Base-by-base conservation (phyloP, 2,329 filamentous ascomycete genomes). In the Rutstroemia sp. region DNA sequence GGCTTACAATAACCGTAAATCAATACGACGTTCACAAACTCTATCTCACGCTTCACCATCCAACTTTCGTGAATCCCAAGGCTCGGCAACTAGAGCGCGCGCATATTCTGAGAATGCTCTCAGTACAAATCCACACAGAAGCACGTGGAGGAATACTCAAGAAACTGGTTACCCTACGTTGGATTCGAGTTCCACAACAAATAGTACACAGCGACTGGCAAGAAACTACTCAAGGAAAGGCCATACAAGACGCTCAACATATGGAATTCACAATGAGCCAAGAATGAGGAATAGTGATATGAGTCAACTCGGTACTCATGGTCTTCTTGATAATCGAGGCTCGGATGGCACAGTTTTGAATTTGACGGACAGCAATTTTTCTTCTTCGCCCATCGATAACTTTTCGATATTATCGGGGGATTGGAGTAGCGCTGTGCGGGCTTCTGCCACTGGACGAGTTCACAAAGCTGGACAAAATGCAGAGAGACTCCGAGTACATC, bases 191-290 rank as follows among this genome's bases (percentile, higher is more conserved):
- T 65, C 64, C 10, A 54, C 52, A 41, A 65, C 61, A 25, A 57
- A 58, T 37, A 66, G 63, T n/a, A 52, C 52, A 3, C 51, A 60
- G 9, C 52, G 54, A 14, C 34, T 65, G 8, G 58, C 55, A 12
- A 51, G 65, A 9, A 66, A 61, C 12, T 68, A 66, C 54, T 69
- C 66, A 7, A 57, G 62, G 19, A 67, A 66, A 56, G 65, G 65
- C 2, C 63, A 66, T 38, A 59, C 49, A 8, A 54, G 61, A 54
- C 54, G 59, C 5, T 65, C 63, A 30, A 60, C 62, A 23, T 58
- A 59, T 30, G 18, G 62, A 2, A 34, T 51, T 9, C 52, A 58
- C 10, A 58, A 45, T 21, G 54, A 42, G 21, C 56, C 54, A 52
- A 56, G 30, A 41, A 14, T 54, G 6, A 59, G 56, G 46, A 54